Evolutionary conservation across 1,139 yeast genomes (phyloP).

Genomic region (Sugiyamaella sp.): DNA sequence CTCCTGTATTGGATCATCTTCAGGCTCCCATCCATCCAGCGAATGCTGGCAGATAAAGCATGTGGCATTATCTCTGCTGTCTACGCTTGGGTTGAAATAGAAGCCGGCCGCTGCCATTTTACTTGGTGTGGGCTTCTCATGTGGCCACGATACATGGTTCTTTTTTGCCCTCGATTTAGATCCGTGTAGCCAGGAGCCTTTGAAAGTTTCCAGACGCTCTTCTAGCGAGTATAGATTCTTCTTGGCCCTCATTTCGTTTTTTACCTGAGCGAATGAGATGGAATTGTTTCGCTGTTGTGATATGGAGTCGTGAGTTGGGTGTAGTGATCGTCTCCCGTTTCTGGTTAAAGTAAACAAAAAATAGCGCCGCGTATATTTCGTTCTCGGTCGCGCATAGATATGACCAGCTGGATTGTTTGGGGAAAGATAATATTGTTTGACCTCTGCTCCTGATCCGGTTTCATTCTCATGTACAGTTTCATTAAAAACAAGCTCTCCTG

Average conservation of each 20-base stretch:
- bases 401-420: too few relatives aligned
- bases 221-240: slow-evolving; percentile 27
- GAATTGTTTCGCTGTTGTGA: background rate
- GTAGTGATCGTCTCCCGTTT: background rate
- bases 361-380: too few relatives aligned
- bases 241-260: slow-evolving; percentile 13
- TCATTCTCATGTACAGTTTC: background rate
- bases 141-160: slow-evolving; percentile 39
- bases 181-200: slow-evolving; percentile 30
- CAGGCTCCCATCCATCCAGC: slow-evolving; percentile 45
- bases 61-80: slow-evolving; percentile 52
- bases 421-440: too few relatives aligned
- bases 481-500: background rate
- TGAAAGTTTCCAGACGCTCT: slow-evolving; percentile 36
- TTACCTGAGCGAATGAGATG: background rate
- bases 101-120: slow-evolving; percentile 68
- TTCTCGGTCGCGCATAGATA: too few relatives aligned
- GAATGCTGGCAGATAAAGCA: slow-evolving; percentile 62
- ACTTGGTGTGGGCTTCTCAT: slow-evolving; percentile 35
- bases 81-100: slow-evolving; percentile 57
- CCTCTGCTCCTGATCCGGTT: too few relatives aligned
- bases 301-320: background rate
- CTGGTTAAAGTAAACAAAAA: too few relatives aligned
- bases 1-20: slow-evolving; percentile 44
- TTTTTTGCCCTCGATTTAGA: slow-evolving; percentile 33